Percentiles rank a stretch among this genome's conserved stretches.
Evolutionary conservation across 495 filamentous ascomycete genomes (phyloP).

Genomic region (Daldinia childiae): DNA sequence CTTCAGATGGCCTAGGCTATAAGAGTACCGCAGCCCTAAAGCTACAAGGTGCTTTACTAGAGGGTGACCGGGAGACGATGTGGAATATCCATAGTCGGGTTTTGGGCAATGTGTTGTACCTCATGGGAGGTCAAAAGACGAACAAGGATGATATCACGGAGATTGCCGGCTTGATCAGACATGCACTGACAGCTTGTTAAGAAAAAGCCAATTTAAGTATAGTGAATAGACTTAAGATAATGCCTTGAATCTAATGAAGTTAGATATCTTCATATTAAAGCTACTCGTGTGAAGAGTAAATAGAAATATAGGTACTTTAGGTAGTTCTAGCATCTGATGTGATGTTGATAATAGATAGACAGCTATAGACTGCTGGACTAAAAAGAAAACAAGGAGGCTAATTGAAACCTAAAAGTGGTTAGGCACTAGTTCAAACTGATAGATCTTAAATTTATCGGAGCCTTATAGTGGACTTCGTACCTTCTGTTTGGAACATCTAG

Average conservation of each 20-base stretch:
- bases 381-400: background rate
- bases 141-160: conserved; percentile 57
- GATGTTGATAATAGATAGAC: no score
- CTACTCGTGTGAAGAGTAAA: background rate
- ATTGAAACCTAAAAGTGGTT: background rate
- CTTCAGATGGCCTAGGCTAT: conserved; percentile 62
- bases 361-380: no score
- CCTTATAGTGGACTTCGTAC: background rate
- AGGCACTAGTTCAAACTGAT: background rate
- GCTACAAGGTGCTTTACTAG: conserved; percentile 65
- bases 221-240: background rate
- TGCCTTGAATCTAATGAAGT: background rate
- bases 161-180: conserved; percentile 53
- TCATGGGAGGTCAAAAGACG: conserved; percentile 76
- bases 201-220: background rate
- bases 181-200: conserved; percentile 2
- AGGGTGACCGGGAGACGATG: conserved; percentile 23
- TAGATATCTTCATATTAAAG: background rate
- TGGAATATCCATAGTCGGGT: conserved; percentile 77
- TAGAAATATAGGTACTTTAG: background rate
- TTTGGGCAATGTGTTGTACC: conserved; percentile 78
- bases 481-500: background rate
- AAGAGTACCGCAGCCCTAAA: conserved; percentile 70
- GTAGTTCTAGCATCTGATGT: background rate
- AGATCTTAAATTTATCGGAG: background rate